Conservation (phyloP, 352 stramenopile genomes). For the Bremia lactucae region DNA sequence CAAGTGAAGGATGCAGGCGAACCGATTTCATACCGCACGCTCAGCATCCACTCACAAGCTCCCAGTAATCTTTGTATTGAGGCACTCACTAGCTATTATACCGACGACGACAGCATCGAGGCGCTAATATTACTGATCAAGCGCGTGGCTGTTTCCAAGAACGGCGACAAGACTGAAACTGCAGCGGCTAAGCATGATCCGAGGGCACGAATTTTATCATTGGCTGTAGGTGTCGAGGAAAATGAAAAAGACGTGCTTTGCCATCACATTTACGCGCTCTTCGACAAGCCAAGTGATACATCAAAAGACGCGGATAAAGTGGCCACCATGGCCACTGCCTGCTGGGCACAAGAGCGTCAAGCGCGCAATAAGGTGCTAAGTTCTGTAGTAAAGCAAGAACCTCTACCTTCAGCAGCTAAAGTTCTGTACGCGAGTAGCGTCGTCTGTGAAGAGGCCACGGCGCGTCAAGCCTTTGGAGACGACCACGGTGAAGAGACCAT, state of each 20-base stretch:
- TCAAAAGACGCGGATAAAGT: constrained; percentile 5
- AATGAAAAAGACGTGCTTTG: constrained; percentile 14
- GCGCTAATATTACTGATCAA: constrained; percentile 34
- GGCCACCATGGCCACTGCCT: constrained; percentile 22
- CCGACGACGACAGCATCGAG: constrained; percentile 22
- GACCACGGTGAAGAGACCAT: constrained; percentile 53
- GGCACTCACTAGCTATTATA: constrained; percentile 31
- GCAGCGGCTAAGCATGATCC: constrained; percentile 24
- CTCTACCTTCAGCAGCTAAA: constrained; percentile 30
- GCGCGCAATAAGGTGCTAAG: constrained; percentile 47
- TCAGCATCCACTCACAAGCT: constrained; percentile 27
- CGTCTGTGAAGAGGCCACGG: constrained; percentile 36
- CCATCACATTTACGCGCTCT: constrained; percentile 49
- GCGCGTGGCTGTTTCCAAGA: constrained; percentile 3
- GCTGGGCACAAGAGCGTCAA: constrained; percentile 53
- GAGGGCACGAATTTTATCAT: constrained; percentile 34
- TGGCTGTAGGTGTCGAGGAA: constrained; percentile 5
- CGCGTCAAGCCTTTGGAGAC: constrained; percentile 37
- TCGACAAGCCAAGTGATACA: constrained; percentile 12
- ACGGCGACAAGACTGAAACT: constrained; percentile 10
- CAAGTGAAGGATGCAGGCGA: constrained; percentile 46
- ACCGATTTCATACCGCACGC: constrained; percentile 44
- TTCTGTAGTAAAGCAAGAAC: constrained; percentile 24
- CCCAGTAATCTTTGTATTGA: constrained; percentile 14
- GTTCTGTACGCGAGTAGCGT: constrained; percentile 47